These are phyloP conservation scores for Phlegmacium glaucopus DNA, from an alignment of 768 basidiomycete species.

Conservation along the genomic window DNA sequence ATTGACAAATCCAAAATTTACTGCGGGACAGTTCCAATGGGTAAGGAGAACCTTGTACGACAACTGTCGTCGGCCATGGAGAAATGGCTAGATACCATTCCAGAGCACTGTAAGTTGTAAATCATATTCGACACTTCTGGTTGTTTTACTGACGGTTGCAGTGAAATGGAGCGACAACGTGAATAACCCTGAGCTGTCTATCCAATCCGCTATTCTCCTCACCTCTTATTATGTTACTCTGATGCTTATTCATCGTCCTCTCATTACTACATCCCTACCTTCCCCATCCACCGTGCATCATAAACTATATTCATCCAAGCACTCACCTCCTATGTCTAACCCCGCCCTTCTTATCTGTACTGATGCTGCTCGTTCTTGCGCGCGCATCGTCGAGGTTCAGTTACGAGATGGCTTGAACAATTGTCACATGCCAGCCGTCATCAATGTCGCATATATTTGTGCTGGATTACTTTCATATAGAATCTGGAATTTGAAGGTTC, in stretches of 20 bases:
- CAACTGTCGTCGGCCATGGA: constrained; percentile 69
- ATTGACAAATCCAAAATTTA: constrained; percentile 62
- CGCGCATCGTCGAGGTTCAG: constrained; percentile 55
- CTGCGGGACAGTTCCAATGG: constrained; percentile 46
- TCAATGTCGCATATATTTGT: constrained; percentile 45
- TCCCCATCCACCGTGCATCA: constrained; percentile 17
- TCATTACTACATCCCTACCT: constrained; percentile 43
- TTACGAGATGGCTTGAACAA: constrained; percentile 33
- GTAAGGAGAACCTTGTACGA: constrained; percentile 54
- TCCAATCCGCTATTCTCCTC: constrained; percentile 56
- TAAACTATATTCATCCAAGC: not conserved
- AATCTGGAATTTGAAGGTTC: constrained; percentile 55
- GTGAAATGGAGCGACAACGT: constrained; percentile 59
- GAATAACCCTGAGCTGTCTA: constrained; percentile 43
- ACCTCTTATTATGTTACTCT: constrained; percentile 57
- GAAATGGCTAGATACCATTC: constrained; percentile 69
- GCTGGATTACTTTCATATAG: constrained; percentile 52
- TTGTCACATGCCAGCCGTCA: constrained; percentile 39
- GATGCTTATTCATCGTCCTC: constrained; percentile 70
- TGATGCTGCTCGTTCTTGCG: constrained; percentile 58
- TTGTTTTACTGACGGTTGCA: constrained; percentile 18
- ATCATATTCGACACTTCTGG: not conserved
- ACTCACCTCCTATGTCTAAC: constrained; percentile 1
- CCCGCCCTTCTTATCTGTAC: constrained; percentile 36
- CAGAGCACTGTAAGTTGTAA: constrained; percentile 54